Conservation (phyloP, 139 green algal genomes). For the Micractinium conductrix region DNA sequence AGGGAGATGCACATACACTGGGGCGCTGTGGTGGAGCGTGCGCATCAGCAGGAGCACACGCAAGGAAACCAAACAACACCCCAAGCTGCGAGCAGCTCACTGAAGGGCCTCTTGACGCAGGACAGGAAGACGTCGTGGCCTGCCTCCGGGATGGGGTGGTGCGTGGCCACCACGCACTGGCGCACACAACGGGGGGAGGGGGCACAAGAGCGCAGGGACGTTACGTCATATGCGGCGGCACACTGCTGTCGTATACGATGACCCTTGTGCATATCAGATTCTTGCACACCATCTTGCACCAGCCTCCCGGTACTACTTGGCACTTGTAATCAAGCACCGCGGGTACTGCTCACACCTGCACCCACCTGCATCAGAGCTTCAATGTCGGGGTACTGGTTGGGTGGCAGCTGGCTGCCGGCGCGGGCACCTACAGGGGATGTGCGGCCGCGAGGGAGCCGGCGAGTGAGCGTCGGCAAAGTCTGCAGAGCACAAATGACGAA, state of each 20-base stretch:
- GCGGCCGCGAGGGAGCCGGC: background rate
- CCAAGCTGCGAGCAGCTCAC: background rate
- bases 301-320: background rate
- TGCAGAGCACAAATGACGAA: too few relatives aligned
- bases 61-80: background rate
- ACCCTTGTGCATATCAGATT: background rate
- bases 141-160: conserved; percentile 1
- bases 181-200: background rate
- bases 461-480: too few relatives aligned
- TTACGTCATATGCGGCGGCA: too few relatives aligned
- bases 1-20: too few relatives aligned
- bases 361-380: conserved; percentile 29
- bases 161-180: conserved; percentile 20
- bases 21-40: too few relatives aligned
- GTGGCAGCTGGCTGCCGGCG: background rate
- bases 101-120: background rate
- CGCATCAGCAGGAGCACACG: background rate
- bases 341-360: too few relatives aligned
- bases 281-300: background rate
- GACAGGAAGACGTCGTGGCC: conserved; percentile 15
- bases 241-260: too few relatives aligned
- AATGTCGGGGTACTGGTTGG: background rate
- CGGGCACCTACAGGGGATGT: background rate
- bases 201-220: background rate
- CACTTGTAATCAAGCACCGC: too few relatives aligned